Evolutionary conservation across 495 filamentous ascomycete genomes (phyloP).

Genomic region (Daldinia bambusicola): DNA sequence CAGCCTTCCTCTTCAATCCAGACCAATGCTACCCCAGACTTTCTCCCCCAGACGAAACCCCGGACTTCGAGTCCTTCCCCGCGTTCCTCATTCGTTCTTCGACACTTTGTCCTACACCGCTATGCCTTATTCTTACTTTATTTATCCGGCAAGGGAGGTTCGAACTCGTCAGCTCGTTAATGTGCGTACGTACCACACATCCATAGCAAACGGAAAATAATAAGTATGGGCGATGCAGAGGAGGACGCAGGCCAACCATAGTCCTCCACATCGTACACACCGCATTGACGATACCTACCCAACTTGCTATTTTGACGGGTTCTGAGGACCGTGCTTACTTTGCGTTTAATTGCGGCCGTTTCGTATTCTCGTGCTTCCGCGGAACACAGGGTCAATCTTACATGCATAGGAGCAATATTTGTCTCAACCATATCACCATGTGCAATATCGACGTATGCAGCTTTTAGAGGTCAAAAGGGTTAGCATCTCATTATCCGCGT

Average conservation of each 20-base stretch:
- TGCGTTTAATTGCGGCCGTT: neutral
- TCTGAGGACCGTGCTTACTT: neutral
- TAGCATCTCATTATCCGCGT: neutral
- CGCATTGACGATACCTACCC: neutral
- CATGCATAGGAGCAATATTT: neutral
- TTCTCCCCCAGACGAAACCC: slow-evolving; percentile 31
- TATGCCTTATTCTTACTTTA: slow-evolving; percentile 59
- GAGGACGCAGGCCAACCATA: neutral
- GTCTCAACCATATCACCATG: neutral
- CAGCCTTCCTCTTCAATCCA: slow-evolving; percentile 42
- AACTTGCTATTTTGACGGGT: neutral
- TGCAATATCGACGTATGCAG: neutral
- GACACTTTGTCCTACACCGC: slow-evolving; percentile 52
- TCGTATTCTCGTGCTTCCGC: neutral
- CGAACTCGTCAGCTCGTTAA: slow-evolving; percentile 30
- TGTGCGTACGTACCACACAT: neutral
- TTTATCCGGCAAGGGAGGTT: slow-evolving; percentile 7
- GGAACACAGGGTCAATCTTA: neutral
- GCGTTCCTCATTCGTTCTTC: slow-evolving; percentile 53
- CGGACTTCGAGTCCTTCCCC: slow-evolving; percentile 37
- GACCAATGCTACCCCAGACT: slow-evolving; percentile 42
- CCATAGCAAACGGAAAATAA: slow-evolving; percentile 2
- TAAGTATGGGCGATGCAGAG: slow-evolving; percentile 22
- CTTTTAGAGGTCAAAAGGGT: neutral
- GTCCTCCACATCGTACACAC: slow-evolving; percentile 5